Evolutionary conservation across 305 asterid species (phyloP).

Genomic region (Solanum hybrid): DNA sequence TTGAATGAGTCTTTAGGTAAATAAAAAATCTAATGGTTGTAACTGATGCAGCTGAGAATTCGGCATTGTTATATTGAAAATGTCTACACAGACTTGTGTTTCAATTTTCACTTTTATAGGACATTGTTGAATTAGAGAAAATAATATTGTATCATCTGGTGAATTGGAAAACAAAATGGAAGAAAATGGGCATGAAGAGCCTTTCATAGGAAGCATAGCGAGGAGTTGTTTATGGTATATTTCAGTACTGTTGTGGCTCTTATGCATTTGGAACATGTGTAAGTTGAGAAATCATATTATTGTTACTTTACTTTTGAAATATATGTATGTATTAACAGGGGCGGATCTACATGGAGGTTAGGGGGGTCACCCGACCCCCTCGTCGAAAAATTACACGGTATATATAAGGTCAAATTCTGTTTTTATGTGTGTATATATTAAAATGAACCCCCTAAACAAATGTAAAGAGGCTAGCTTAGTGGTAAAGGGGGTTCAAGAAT

Average conservation of each 20-base stretch:
- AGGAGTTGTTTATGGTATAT: slow-evolving; percentile 10
- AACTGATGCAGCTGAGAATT: too few relatives aligned
- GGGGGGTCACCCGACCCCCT: too few relatives aligned
- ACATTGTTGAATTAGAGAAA: background rate
- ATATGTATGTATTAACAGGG: too few relatives aligned
- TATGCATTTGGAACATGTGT: slow-evolving; percentile 16
- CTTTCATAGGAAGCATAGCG: background rate
- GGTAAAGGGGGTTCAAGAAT: too few relatives aligned
- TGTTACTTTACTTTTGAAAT: background rate
- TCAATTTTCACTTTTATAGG: background rate
- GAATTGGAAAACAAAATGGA: background rate
- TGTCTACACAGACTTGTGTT: too few relatives aligned
- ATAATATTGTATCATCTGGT: background rate
- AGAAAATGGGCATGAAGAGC: background rate
- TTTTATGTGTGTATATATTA: too few relatives aligned
- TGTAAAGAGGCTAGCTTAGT: too few relatives aligned
- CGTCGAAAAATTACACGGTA: too few relatives aligned
- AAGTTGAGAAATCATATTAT: background rate
- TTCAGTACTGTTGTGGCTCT: slow-evolving; percentile 18
- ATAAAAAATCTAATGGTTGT: background rate
- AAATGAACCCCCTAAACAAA: too few relatives aligned
- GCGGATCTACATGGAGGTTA: too few relatives aligned
- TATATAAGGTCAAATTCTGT: too few relatives aligned
- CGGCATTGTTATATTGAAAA: background rate
- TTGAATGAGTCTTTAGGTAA: too few relatives aligned